Evolutionary conservation across 176 grass and related monocot genomes (phyloP).

Genomic region (Aegilops speltoides): DNA sequence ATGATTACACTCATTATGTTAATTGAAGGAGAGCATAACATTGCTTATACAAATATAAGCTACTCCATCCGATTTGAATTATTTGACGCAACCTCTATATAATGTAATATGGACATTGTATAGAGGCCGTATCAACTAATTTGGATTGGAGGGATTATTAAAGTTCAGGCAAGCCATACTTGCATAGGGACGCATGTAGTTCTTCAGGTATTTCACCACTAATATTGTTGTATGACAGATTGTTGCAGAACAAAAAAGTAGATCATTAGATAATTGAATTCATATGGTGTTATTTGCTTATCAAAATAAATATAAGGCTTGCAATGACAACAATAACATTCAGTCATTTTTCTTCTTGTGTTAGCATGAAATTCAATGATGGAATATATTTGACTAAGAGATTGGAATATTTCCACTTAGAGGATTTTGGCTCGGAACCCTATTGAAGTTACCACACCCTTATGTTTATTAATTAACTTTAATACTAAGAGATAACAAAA

Average conservation of each 20-base stretch:
- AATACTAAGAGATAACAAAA: not conserved
- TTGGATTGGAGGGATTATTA: too few relatives aligned
- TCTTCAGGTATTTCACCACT: too few relatives aligned
- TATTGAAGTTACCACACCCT: slow-evolving; percentile 33
- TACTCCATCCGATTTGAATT: not conserved
- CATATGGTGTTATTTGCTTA: not conserved
- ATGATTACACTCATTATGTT: not conserved
- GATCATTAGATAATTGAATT: too few relatives aligned
- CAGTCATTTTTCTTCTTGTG: not conserved
- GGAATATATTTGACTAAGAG: slow-evolving; percentile 41
- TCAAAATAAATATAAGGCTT: not conserved
- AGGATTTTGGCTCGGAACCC: slow-evolving; percentile 61
- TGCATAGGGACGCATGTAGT: too few relatives aligned
- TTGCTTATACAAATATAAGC: not conserved
- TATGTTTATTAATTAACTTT: not conserved
- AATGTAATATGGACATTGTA: too few relatives aligned
- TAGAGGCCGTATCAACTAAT: too few relatives aligned
- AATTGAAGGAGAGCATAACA: not conserved
- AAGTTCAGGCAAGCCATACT: too few relatives aligned
- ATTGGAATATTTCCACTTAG: slow-evolving; percentile 61
- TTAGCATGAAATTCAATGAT: slow-evolving; percentile 32
- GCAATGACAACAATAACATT: not conserved
- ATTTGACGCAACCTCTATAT: too few relatives aligned
- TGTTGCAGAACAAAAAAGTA: too few relatives aligned
- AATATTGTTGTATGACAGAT: too few relatives aligned